Evolutionary conservation across 495 filamentous ascomycete genomes (phyloP).

Genomic region (Xylaria grammica): DNA sequence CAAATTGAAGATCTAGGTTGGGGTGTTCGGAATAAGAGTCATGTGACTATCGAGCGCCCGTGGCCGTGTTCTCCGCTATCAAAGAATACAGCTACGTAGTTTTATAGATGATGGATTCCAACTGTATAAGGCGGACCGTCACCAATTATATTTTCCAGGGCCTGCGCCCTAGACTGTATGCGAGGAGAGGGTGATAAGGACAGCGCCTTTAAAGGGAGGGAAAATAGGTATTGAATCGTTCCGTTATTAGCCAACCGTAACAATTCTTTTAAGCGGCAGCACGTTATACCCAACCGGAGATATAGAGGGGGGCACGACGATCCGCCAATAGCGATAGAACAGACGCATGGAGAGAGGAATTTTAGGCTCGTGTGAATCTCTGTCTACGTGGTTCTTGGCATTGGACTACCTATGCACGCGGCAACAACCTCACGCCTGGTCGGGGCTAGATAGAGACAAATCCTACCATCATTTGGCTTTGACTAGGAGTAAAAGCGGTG

Average conservation of each 20-base stretch:
- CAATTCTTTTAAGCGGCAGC: slow-evolving; percentile 11
- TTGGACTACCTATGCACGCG: slow-evolving; percentile 1
- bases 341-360: background rate
- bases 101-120: slow-evolving; percentile 24
- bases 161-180: too few relatives aligned
- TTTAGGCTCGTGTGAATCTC: slow-evolving; percentile 3
- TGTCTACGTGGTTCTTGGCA: slow-evolving; percentile 1
- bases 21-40: slow-evolving; percentile 10
- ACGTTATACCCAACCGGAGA: slow-evolving; percentile 25
- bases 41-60: background rate
- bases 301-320: slow-evolving; percentile 12
- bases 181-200: too few relatives aligned
- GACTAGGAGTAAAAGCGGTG: background rate
- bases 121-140: too few relatives aligned
- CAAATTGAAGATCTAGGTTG: background rate
- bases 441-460: background rate
- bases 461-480: background rate
- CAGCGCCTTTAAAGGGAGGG: too few relatives aligned
- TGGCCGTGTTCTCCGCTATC: background rate
- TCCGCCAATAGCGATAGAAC: slow-evolving; percentile 15
- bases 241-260: slow-evolving; percentile 22
- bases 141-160: too few relatives aligned
- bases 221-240: slow-evolving; percentile 27
- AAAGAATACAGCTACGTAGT: slow-evolving; percentile 19
- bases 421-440: slow-evolving; percentile 1